Conservation (phyloP, 768 basidiomycete species). For the Lactarius sp. region DNA sequence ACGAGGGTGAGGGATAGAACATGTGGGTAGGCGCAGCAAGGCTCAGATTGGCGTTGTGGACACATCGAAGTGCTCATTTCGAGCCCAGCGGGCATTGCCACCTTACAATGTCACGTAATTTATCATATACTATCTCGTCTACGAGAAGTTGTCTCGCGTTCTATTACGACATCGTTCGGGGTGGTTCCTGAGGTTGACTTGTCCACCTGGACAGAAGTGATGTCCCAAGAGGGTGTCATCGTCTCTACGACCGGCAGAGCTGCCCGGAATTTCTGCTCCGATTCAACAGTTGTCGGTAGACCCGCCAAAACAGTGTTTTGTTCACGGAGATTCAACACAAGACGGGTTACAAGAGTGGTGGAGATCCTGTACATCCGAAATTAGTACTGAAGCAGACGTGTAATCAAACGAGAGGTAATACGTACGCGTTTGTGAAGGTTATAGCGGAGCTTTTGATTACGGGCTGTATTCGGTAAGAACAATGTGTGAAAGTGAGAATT, state of each 20-base stretch:
- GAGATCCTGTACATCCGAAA: background rate
- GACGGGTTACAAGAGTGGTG: slow-evolving; percentile 17
- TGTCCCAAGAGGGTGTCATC: too few species aligned
- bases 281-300: background rate
- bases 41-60: too few species aligned
- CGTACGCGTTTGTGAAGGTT: slow-evolving; percentile 13
- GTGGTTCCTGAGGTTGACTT: background rate
- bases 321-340: slow-evolving; percentile 20
- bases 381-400: background rate
- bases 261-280: slow-evolving; percentile 7
- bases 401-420: background rate
- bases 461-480: background rate
- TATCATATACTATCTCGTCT: too few species aligned
- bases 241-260: background rate
- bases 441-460: background rate
- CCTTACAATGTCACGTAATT: too few species aligned
- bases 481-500: background rate
- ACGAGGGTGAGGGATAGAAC: too few species aligned
- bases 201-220: background rate
- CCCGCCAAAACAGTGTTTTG: background rate
- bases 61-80: too few species aligned
- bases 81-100: too few species aligned
- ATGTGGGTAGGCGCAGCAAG: too few species aligned
- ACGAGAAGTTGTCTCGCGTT: too few species aligned
- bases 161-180: too few species aligned